These are phyloP conservation scores for Globisporangium echinulatum DNA, from an alignment of 352 stramenopile species.

Conservation along the genomic window DNA sequence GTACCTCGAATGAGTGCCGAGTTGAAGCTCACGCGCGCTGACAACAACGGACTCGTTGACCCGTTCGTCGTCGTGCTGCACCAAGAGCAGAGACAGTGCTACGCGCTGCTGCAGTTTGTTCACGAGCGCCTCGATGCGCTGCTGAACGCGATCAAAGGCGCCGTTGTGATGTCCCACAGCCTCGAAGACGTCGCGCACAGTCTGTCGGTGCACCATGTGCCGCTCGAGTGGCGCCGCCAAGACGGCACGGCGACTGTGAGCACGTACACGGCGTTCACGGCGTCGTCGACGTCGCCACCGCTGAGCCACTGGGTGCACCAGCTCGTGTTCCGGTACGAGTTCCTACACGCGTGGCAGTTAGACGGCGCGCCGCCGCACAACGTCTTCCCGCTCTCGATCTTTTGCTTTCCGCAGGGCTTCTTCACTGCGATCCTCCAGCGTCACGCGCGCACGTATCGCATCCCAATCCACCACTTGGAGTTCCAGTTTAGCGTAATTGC, in stretches of 20 bases:
- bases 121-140: slow-evolving; percentile 32
- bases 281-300: slow-evolving; percentile 4
- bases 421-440: slow-evolving; percentile 76
- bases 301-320: slow-evolving; percentile 53
- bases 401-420: slow-evolving; percentile 70
- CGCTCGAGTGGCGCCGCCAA: slow-evolving; percentile 42
- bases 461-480: slow-evolving; percentile 72
- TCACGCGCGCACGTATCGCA: slow-evolving; percentile 53
- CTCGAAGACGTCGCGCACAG: slow-evolving; percentile 54
- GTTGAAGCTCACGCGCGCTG: neutral
- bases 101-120: slow-evolving; percentile 37
- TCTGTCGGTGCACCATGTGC: slow-evolving; percentile 44
- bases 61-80: slow-evolving; percentile 57
- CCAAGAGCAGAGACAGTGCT: slow-evolving; percentile 55
- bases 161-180: slow-evolving; percentile 42
- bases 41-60: slow-evolving; percentile 20
- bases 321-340: slow-evolving; percentile 45
- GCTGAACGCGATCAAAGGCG: slow-evolving; percentile 50
- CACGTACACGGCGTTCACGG: slow-evolving; percentile 7
- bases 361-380: slow-evolving; percentile 18
- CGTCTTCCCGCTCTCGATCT: slow-evolving; percentile 54
- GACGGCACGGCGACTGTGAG: slow-evolving; percentile 20
- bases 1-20: slow-evolving; percentile 3
- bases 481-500: slow-evolving; percentile 66
- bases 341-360: slow-evolving; percentile 46